Base-by-base conservation (phyloP, 2,329 filamentous ascomycete species). In the Aspergillus pseudoterreus region DNA sequence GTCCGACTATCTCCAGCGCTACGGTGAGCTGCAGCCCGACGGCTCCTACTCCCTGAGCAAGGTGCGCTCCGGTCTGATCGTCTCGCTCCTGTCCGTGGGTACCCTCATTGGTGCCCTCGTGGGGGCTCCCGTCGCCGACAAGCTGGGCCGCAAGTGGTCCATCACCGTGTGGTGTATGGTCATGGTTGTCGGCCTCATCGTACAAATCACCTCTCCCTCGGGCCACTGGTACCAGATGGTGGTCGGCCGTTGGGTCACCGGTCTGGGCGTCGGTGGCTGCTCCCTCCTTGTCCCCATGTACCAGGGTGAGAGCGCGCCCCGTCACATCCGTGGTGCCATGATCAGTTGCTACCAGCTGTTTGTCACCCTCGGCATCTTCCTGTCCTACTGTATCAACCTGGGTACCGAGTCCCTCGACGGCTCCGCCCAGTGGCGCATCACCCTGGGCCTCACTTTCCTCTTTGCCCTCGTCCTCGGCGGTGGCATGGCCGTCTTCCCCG, bases 401-500 rank as follows among this genome's bases (percentile, higher is more conserved):
- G 75, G 75, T 15, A 76, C 73, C 14, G 63, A 74, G 47, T 56
- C 41, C 27, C 55, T 72, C 8, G 43, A 63, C 0, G 64, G 60
- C 30, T 83, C 64, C 72, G 71, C 60, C n/a, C 75, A 75, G 8
- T 78, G 76, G 75, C 66, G 75, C 4, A 75, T 78, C 44, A 73
- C 75, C 2, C 79, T 83, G 63, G 82, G 81, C 2, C 67, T 84
- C 24, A 80, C 78, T 32, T 83, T 82, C 64, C 71, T 82, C 52
- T 84, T 78, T 68, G 77, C 81, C 8, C 62, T 76, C 8, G 70
- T 82, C 42, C 80, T 84, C 59, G 76, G 76, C 15, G 62, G 71
- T 33, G 81, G 81, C n/a, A 82, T 84, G 58, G 59, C 75, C 17
- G 76, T 81, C 62, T 76, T 84, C 56, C 77, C 77, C 1, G 82